Base-by-base conservation (phyloP, 257 asterid genomes). In the Buddleja alternifolia region DNA sequence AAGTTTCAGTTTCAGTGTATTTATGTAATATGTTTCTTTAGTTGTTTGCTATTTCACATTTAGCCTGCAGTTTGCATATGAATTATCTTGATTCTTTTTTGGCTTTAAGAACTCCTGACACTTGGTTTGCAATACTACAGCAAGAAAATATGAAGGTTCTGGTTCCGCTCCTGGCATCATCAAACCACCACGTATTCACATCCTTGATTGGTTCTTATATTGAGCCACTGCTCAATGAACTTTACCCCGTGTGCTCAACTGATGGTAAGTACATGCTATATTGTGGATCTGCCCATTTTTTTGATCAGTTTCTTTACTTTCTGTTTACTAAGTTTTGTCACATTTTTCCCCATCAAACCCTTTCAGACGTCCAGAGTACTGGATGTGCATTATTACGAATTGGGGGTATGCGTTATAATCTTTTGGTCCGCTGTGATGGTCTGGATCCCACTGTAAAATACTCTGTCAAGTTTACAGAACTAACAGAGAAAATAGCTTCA, bases 371-470 rank as follows among this genome's bases (percentile, higher is more conserved):
- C 63, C 70, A 60, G 72, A 77, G 68, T 19, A 69, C 88, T 12
- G 99, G 96, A 59, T 70, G 81, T 65, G 79, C 86, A 10, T 79
- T 91, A 72, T 61, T 91, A 54, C 84, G 76, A 63, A 80, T 91
- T 68, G 99, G 97, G 29, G 82, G 82, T 15, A 47, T 94, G 39
- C 96, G 96, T 6, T 94, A 84, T 81, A 80, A 77, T 74, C 97
- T 94, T 60, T 76, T 94, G 82, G 82, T 85, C 73, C 57, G 82
- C 70, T 80, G 82, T 72, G 82, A 78, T 79, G 86, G 83, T 75
- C 76, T 89, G 73, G 99, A 94, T 75, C 99, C 97, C 48, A 74
- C 94, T 69, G 79, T 80, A 24, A 94, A 91, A 75, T 82, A 87
- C 79, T 70, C 90, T 3, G 24, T 94, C 51, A 90, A 83, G 85